These are phyloP conservation scores for Ceratocystis ficicola DNA, from an alignment of 2,329 filamentous ascomycete genomes.

Conservation along the genomic window DNA sequence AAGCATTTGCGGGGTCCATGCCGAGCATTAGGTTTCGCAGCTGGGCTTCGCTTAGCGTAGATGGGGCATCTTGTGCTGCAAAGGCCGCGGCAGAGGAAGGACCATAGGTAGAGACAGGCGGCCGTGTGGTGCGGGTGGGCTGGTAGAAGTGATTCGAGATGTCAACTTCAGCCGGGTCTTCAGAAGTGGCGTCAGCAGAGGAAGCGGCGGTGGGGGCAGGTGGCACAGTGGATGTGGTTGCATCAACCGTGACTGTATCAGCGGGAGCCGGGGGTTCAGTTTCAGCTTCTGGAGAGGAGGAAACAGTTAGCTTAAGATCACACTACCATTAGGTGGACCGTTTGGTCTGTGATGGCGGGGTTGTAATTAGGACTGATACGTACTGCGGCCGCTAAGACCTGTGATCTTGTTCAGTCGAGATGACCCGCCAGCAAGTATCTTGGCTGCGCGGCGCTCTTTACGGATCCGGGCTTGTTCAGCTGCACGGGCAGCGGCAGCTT, in stretches of 20 bases:
- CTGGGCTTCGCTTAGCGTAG: slow-evolving; percentile 42
- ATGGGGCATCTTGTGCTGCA: slow-evolving; percentile 26
- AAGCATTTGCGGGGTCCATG: slow-evolving; percentile 34
- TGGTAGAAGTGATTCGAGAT: slow-evolving; percentile 63
- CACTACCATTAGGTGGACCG: too few relatives aligned
- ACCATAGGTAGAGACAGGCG: slow-evolving; percentile 25
- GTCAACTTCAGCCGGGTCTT: slow-evolving; percentile 64
- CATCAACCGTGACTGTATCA: too few relatives aligned
- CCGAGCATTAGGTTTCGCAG: slow-evolving; percentile 54
- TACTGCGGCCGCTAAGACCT: slow-evolving; percentile 30
- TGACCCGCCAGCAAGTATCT: slow-evolving; percentile 60
- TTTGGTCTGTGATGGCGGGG: not conserved
- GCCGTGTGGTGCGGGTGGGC: slow-evolving; percentile 30
- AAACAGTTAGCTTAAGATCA: not conserved
- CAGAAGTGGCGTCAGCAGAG: slow-evolving; percentile 28
- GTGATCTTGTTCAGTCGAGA: slow-evolving; percentile 64
- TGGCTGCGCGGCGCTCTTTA: slow-evolving; percentile 67
- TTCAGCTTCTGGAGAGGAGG: not conserved
- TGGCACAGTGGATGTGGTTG: slow-evolving; percentile 17
- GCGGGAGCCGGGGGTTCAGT: slow-evolving; percentile 17
- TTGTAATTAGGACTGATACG: not conserved
- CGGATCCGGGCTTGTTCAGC: slow-evolving; percentile 59
- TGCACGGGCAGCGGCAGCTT: slow-evolving; percentile 41
- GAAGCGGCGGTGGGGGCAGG: slow-evolving; percentile 27
- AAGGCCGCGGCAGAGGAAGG: slow-evolving; percentile 29